Evolutionary conservation across 108 stramenopile species (phyloP).

Genomic region (Phaeodactylum tricornutum): DNA sequence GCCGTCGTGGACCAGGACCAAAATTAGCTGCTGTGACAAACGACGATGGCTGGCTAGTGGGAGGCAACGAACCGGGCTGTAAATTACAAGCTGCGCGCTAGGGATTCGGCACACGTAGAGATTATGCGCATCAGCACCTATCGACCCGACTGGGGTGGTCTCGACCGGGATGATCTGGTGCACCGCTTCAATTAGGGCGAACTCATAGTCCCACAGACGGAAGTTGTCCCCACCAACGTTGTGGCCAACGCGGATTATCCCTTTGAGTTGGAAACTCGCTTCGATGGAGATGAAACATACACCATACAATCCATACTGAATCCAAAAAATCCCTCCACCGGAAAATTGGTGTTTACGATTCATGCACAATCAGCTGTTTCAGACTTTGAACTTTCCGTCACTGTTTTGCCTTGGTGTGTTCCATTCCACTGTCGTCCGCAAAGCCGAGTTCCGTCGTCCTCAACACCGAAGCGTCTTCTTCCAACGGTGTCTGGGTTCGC

Average conservation of each 20-base stretch:
- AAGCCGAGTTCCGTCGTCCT: constrained; percentile 83
- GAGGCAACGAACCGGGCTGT: constrained; percentile 81
- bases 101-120: constrained; percentile 80
- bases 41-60: constrained; percentile 88
- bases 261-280: constrained; percentile 80
- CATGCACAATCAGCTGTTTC: constrained; percentile 82
- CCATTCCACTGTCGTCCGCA: constrained; percentile 80
- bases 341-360: constrained; percentile 80
- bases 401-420: constrained; percentile 81
- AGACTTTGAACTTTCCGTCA: constrained; percentile 53
- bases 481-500: too few species aligned
- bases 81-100: constrained; percentile 70
- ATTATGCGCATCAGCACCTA: constrained; percentile 84
- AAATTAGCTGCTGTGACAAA: constrained; percentile 61
- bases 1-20: constrained; percentile 51
- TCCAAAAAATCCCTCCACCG: constrained; percentile 29
- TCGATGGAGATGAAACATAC: too few species aligned
- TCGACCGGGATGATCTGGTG: constrained; percentile 51
- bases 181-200: constrained; percentile 51
- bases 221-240: constrained; percentile 73
- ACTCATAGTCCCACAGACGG: constrained; percentile 79
- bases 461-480: too few species aligned
- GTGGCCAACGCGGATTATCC: constrained; percentile 72
- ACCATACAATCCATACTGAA: constrained; percentile 46
- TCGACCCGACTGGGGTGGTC: constrained; percentile 71